Evolutionary conservation across 116 monocot genomes (phyloP).

Genomic region (Phalaenopsis hybrid): DNA sequence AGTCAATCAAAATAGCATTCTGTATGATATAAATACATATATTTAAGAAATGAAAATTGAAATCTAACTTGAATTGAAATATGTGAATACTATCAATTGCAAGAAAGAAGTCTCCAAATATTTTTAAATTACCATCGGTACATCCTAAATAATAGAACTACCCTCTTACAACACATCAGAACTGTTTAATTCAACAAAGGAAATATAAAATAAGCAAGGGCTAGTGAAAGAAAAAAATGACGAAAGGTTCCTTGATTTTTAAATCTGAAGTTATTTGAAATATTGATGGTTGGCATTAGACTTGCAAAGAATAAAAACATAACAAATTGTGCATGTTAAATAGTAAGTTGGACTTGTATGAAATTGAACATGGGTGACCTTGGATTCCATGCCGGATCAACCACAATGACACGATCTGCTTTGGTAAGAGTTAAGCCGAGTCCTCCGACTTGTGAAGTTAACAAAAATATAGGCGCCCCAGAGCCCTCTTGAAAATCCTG

Average conservation of each 20-base stretch:
- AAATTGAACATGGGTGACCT: constrained; percentile 42
- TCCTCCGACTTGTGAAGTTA: constrained; percentile 96
- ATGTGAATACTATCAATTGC: not conserved
- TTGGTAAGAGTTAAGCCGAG: constrained; percentile 95
- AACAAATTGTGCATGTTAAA: not conserved
- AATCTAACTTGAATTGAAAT: not conserved
- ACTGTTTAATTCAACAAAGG: not conserved
- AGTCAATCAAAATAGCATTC: not conserved
- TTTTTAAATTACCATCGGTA: not conserved
- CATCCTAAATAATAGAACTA: not conserved
- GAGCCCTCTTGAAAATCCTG: constrained; percentile 91
- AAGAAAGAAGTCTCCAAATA: not conserved
- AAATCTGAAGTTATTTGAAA: not conserved
- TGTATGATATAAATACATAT: not conserved
- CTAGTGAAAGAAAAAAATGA: not conserved
- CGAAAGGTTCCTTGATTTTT: not conserved
- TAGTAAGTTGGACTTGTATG: not conserved
- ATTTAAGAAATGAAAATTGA: not conserved
- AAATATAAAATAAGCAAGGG: not conserved
- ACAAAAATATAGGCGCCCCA: constrained; percentile 73
- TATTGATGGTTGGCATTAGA: not conserved
- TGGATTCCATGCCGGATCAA: constrained; percentile 99
- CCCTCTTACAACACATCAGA: not conserved
- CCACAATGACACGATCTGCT: constrained; percentile 94
- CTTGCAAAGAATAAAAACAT: not conserved